Conservation (phyloP, 1,284 basidiomycete genomes). For the Uromyces viciae-fabae region DNA sequence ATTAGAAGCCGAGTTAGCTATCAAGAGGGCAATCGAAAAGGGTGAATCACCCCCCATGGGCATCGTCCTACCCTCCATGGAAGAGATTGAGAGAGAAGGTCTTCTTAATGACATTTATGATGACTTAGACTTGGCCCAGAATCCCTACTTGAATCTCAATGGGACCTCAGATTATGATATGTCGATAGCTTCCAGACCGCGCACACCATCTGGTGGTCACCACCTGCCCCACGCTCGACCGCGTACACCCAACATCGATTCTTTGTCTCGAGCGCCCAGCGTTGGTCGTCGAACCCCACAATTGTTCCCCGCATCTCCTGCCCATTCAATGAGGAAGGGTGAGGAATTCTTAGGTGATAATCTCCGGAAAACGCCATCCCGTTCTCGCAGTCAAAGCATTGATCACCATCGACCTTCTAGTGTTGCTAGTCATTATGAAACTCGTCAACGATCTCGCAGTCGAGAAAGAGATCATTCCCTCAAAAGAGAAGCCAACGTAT, state of each 20-base stretch:
- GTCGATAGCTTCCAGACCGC: conserved; percentile 9
- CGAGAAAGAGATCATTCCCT: not conserved
- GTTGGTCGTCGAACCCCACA: conserved; percentile 15
- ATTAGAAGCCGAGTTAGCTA: conserved; percentile 34
- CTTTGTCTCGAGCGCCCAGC: not conserved
- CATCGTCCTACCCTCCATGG: conserved; percentile 30
- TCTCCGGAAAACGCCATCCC: conserved; percentile 15
- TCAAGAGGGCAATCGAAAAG: conserved; percentile 34
- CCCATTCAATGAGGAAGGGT: not conserved
- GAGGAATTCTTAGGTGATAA: conserved; percentile 27
- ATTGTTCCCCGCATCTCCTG: not conserved
- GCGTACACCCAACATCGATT: conserved; percentile 14
- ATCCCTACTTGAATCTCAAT: conserved; percentile 16
- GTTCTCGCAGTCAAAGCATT: conserved; percentile 23
- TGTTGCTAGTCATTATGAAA: not conserved
- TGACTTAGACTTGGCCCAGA: conserved; percentile 21
- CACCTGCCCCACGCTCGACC: not conserved
- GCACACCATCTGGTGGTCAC: conserved; percentile 21
- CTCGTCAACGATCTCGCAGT: conserved; percentile 11
- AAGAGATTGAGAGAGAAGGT: conserved; percentile 42
- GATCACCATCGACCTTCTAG: not conserved
- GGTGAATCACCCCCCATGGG: conserved; percentile 43
- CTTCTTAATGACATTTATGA: conserved; percentile 37
- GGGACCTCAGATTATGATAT: not conserved
- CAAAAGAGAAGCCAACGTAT: not conserved